Base-by-base conservation (phyloP, 331 rosid species). In the Acacia pycnantha region DNA sequence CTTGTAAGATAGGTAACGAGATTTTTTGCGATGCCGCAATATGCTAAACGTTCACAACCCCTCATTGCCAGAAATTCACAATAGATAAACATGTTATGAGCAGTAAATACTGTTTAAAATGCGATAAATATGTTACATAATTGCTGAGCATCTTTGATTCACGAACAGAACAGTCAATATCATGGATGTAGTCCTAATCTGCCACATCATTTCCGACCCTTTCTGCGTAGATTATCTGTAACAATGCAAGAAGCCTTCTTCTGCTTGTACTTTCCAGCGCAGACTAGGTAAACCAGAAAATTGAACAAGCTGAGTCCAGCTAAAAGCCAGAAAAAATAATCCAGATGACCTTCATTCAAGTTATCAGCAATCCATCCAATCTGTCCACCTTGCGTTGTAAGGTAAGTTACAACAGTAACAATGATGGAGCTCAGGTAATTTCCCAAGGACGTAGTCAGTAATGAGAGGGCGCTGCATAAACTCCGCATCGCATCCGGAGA, bases 401-500 rank as follows among this genome's bases (percentile, higher is more conserved):
- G 82, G 89, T 93, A 95, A 66, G 91, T 90, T 22, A 95, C 97
- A 3, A 93, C 0, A 4, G 98, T 93, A 22, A 95, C 90, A 82
- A 93, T 95, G 62, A 95, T 87, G 2, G 97, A 85, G 82, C 98
- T 95, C 80, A 91, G 76, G 85, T 93, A 93, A 77, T 91, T 95
- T 58, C 98, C 98, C 65, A 95, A 71, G 2, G 94, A 76, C 74
- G 43, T 89, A 3, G 98, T 93, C 80, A 93, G 79, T 59, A 95
- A 95, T 4, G 98, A 88, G 78, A 95, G 80, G 8, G 97, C 98
- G 41, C 98, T 93, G 80, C 98, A 95, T 66, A 95, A 84, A 85
- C 98, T 95, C 79, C 98, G 82, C 98, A 93, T 95, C 0, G 97
- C 98, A 69, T 95, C 98, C 2, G 98, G 98, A 66, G 98, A 95